phyloP scores from a whole-genome alignment of 805 yeast genomes.

The Metschnikowia reukaufii region DNA sequence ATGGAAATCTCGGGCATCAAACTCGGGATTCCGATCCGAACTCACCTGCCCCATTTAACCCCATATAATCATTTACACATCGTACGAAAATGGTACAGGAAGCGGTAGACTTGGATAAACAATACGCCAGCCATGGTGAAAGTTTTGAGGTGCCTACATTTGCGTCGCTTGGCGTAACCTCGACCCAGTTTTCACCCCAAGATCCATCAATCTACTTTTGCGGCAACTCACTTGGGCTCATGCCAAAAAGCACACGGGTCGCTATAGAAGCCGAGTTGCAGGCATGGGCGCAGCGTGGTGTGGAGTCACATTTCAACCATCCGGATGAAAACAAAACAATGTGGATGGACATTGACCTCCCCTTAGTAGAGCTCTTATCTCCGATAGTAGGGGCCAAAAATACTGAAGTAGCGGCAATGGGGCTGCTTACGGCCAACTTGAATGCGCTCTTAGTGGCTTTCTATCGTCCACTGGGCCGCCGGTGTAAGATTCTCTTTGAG shows the following conservation, averaged over 20 bases:
- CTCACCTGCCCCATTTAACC: too few species aligned
- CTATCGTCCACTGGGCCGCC: constrained; percentile 60
- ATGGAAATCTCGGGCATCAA: background rate
- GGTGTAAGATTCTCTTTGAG: constrained; percentile 77
- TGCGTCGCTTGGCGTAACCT: constrained; percentile 51
- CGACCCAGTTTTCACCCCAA: constrained; percentile 15
- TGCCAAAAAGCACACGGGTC: constrained; percentile 64
- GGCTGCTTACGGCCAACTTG: constrained; percentile 78
- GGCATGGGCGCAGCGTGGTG: constrained; percentile 83
- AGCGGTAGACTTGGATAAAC: background rate
- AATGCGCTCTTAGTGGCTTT: constrained; percentile 73
- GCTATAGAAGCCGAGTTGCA: constrained; percentile 67
- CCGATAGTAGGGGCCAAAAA: constrained; percentile 72
- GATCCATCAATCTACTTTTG: constrained; percentile 61
- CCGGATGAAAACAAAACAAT: constrained; percentile 53
- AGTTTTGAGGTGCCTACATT: constrained; percentile 69
- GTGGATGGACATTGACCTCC: constrained; percentile 87
- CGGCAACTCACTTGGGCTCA: constrained; percentile 92
- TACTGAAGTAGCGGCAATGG: constrained; percentile 86
- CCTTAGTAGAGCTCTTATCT: constrained; percentile 66
- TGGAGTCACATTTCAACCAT: constrained; percentile 80
- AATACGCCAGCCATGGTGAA: constrained; percentile 39
- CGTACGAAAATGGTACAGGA: background rate
- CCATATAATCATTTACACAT: too few species aligned
- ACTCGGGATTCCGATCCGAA: background rate